A percentile compares a stretch with the other conserved stretches of the same genome.
These are phyloP conservation scores for Komagataella phaffii DNA, from an alignment of 805 yeast species.

Conservation along the genomic window DNA sequence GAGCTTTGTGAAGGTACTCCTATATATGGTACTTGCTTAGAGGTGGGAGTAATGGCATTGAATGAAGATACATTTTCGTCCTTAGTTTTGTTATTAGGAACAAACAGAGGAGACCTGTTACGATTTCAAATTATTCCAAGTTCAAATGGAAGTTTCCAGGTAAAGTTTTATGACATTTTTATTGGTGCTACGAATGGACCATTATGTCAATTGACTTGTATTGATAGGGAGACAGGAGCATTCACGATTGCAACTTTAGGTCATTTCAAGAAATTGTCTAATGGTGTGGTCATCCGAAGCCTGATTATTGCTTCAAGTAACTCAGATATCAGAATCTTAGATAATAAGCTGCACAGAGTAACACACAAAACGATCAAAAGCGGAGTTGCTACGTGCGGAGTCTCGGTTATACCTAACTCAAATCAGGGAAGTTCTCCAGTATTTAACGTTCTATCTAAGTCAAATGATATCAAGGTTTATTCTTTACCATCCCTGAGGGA, in stretches of 20 bases:
- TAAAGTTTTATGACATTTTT: constrained; percentile 15
- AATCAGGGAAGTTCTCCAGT: background rate
- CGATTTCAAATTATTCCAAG: constrained; percentile 55
- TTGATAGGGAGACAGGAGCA: constrained; percentile 45
- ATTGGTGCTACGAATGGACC: background rate
- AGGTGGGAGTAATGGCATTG: constrained; percentile 59
- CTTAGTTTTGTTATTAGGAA: constrained; percentile 64
- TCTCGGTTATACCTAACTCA: constrained; percentile 10
- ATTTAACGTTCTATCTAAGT: background rate
- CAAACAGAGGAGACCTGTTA: constrained; percentile 58
- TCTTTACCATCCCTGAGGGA: constrained; percentile 56
- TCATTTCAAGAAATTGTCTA: constrained; percentile 41
- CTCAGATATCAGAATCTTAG: constrained; percentile 48
- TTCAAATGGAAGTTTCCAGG: constrained; percentile 46
- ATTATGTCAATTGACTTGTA: constrained; percentile 13
- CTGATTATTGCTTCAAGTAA: constrained; percentile 40
- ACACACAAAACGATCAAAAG: constrained; percentile 50
- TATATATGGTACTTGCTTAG: constrained; percentile 37
- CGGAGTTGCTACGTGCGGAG: constrained; percentile 31
- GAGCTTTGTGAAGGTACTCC: constrained; percentile 14
- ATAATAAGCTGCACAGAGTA: constrained; percentile 46
- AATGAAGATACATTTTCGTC: constrained; percentile 61
- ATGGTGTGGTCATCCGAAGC: constrained; percentile 52
- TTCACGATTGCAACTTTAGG: constrained; percentile 53
- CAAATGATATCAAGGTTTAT: constrained; percentile 15